These are phyloP conservation scores for Penicillium rolfsii DNA, from an alignment of 2,329 filamentous ascomycete species.

Conservation along the genomic window DNA sequence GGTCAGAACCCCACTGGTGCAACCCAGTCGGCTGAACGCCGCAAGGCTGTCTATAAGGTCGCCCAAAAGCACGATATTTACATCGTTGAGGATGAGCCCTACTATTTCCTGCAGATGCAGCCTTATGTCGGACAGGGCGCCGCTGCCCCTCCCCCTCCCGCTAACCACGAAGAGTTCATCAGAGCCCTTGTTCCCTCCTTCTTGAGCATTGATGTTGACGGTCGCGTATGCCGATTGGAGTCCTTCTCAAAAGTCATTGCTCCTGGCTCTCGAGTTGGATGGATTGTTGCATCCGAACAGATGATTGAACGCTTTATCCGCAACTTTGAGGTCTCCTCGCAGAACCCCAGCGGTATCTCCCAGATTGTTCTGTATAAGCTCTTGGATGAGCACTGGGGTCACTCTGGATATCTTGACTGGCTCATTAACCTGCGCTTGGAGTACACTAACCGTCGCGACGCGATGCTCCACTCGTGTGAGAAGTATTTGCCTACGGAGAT, in stretches of 20 bases:
- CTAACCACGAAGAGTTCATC: constrained; percentile 73
- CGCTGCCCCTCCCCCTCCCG: constrained; percentile 58
- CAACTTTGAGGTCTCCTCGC: constrained; percentile 80
- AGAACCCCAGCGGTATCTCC: constrained; percentile 82
- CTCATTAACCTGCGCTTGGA: constrained; percentile 77
- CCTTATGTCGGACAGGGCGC: constrained; percentile 65
- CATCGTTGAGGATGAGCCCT: constrained; percentile 91
- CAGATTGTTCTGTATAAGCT: constrained; percentile 87
- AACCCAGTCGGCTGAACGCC: constrained; percentile 70
- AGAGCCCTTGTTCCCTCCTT: constrained; percentile 72
- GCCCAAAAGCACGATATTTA: constrained; percentile 82
- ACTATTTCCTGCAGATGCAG: constrained; percentile 88
- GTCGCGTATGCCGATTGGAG: constrained; percentile 86
- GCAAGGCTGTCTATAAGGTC: constrained; percentile 73
- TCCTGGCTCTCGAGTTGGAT: constrained; percentile 79
- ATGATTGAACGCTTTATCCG: constrained; percentile 80
- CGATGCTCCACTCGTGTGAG: constrained; percentile 78
- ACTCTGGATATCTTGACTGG: constrained; percentile 87
- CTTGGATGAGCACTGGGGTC: constrained; percentile 92
- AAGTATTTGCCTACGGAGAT: constrained; percentile 72
- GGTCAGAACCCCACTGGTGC: constrained; percentile 92
- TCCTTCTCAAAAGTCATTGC: constrained; percentile 91
- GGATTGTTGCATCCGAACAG: constrained; percentile 86
- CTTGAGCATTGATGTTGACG: constrained; percentile 80
- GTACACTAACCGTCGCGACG: constrained; percentile 79